Conservation (phyloP, 345 rosid genomes). For the Theobroma cacao region DNA sequence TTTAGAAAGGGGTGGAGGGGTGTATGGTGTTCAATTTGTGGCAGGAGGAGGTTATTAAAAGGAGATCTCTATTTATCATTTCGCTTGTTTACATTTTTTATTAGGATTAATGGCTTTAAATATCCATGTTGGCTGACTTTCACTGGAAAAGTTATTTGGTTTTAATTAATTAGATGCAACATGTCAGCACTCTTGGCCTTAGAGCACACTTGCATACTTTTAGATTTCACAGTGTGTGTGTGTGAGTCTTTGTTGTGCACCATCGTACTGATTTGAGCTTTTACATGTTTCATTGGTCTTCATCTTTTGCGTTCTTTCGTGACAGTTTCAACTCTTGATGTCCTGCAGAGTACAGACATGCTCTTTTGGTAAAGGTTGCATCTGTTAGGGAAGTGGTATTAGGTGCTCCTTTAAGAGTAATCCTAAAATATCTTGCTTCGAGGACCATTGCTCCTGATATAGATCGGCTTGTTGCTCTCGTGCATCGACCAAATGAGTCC, state of each 20-base stretch:
- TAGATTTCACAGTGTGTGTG: neutral
- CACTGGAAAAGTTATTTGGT: neutral
- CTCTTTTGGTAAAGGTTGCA: slow-evolving; percentile 70
- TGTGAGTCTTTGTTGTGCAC: neutral
- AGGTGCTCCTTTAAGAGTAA: slow-evolving; percentile 82
- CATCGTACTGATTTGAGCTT: neutral
- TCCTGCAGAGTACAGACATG: slow-evolving; percentile 53
- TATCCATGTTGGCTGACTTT: neutral
- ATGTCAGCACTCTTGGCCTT: neutral
- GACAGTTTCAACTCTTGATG: slow-evolving; percentile 16
- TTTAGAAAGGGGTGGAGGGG: neutral
- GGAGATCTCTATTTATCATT: neutral
- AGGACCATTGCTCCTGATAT: slow-evolving; percentile 59
- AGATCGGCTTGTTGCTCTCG: slow-evolving; percentile 66
- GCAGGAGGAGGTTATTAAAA: neutral
- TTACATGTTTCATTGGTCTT: neutral
- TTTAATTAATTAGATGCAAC: neutral
- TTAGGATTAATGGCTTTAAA: neutral
- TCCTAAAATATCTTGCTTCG: slow-evolving; percentile 71
- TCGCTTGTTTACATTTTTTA: neutral
- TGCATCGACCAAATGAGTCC: slow-evolving; percentile 93
- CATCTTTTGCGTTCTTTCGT: neutral
- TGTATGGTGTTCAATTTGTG: neutral
- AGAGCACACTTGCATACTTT: neutral
- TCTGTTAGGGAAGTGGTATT: slow-evolving; percentile 87